These are phyloP conservation scores for Ajuga chamaepitys DNA, from an alignment of 257 asterid genomes.

Conservation along the genomic window DNA sequence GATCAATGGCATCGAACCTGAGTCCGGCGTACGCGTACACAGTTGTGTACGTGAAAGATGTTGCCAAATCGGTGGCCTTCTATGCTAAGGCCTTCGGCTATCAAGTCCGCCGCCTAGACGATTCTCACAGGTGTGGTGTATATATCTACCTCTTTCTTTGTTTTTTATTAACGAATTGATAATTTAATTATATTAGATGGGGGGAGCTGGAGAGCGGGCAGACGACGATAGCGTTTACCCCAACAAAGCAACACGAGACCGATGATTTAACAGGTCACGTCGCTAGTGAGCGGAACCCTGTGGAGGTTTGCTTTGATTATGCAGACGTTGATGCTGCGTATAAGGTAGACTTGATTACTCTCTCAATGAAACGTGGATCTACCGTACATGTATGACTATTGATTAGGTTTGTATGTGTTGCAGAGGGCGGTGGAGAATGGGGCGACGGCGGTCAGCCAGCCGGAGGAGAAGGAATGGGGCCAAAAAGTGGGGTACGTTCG, in stretches of 20 bases:
- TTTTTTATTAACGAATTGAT: neutral
- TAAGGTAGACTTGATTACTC: constrained; percentile 30
- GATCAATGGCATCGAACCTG: constrained; percentile 37
- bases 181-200: constrained; percentile 59
- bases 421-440: constrained; percentile 87
- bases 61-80: constrained; percentile 60
- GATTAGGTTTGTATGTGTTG: neutral
- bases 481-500: constrained; percentile 86
- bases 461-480: constrained; percentile 81
- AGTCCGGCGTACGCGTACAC: constrained; percentile 62
- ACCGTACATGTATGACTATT: too few relatives aligned
- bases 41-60: constrained; percentile 67
- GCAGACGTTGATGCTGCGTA: constrained; percentile 70
- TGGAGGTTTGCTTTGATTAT: constrained; percentile 87
- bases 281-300: constrained; percentile 32
- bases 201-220: constrained; percentile 82
- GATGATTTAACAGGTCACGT: constrained; percentile 66
- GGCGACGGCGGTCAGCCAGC: constrained; percentile 60
- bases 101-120: constrained; percentile 60
- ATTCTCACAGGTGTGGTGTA: constrained; percentile 59
- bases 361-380: neutral
- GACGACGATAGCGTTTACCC: constrained; percentile 87
- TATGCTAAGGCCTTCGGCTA: constrained; percentile 71
- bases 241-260: constrained; percentile 72
- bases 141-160: neutral